phyloP scores from a whole-genome alignment of 345 rosid genomes.

The Corymbia maculata region DNA sequence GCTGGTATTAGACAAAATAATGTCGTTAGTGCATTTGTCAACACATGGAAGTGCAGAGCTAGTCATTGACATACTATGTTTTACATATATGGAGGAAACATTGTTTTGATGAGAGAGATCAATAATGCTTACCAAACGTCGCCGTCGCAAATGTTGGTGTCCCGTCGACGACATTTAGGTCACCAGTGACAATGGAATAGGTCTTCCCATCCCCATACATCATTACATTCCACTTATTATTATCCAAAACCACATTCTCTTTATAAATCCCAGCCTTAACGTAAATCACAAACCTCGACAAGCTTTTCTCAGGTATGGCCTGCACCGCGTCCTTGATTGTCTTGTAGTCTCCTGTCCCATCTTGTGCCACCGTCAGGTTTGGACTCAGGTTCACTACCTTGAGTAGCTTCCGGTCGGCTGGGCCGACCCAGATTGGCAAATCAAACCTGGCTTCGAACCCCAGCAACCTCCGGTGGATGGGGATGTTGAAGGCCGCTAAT shows the following conservation, averaged over 20 bases:
- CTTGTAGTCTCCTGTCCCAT: constrained; percentile 34
- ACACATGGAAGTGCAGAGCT: neutral
- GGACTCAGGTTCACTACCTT: constrained; percentile 13
- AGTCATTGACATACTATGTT: neutral
- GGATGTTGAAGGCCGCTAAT: constrained; percentile 26
- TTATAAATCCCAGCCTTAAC: constrained; percentile 49
- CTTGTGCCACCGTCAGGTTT: constrained; percentile 46
- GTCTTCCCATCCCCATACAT: constrained; percentile 59
- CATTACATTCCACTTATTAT: constrained; percentile 65
- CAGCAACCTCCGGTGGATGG: constrained; percentile 43
- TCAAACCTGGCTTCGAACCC: constrained; percentile 1
- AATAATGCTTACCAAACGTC: constrained; percentile 39
- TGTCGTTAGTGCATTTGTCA: constrained; percentile 3
- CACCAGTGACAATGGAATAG: constrained; percentile 43
- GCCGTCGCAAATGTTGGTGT: constrained; percentile 35
- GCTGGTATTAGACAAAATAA: constrained; percentile 13
- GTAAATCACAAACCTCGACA: constrained; percentile 36
- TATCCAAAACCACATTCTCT: constrained; percentile 54
- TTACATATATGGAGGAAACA: neutral
- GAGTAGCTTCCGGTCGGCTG: constrained; percentile 39
- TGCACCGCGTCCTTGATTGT: constrained; percentile 44
- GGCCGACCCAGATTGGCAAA: constrained; percentile 38
- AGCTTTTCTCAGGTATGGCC: constrained; percentile 29
- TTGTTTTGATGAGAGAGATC: neutral
- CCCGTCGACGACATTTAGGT: constrained; percentile 33